phyloP scores from a whole-genome alignment of 2,329 filamentous ascomycete species.

The Beauveria sp. region DNA sequence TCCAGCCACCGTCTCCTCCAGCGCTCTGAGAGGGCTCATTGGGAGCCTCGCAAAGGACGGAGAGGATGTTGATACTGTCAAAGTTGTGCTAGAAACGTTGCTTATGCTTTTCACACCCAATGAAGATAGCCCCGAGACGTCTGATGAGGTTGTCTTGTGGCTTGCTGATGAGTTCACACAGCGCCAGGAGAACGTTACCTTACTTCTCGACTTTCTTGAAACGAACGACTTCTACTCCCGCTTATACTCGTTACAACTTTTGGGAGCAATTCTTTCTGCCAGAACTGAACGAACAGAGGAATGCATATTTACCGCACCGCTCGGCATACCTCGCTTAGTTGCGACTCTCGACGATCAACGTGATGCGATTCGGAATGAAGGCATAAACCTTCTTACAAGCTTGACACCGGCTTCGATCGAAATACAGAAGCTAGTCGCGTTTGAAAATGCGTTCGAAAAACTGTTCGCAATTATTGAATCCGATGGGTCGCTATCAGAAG shows the following conservation, averaged over 20 bases:
- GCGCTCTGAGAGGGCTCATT: slow-evolving; percentile 83
- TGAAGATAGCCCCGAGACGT: slow-evolving; percentile 74
- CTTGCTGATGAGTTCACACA: slow-evolving; percentile 97
- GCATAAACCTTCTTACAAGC: slow-evolving; percentile 76
- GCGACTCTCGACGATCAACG: slow-evolving; percentile 74
- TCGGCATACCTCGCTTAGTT: slow-evolving; percentile 82
- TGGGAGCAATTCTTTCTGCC: slow-evolving; percentile 77
- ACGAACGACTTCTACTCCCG: slow-evolving; percentile 82
- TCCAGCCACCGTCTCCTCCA: slow-evolving; percentile 90
- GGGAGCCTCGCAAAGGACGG: slow-evolving; percentile 76
- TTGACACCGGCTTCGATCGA: slow-evolving; percentile 81
- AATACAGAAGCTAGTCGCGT: slow-evolving; percentile 90
- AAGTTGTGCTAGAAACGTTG: slow-evolving; percentile 88
- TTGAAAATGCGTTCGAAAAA: slow-evolving; percentile 86
- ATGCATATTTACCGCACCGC: slow-evolving; percentile 80
- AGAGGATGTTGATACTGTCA: slow-evolving; percentile 93
- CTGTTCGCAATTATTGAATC: slow-evolving; percentile 73
- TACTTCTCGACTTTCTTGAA: slow-evolving; percentile 84
- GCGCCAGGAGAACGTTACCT: slow-evolving; percentile 90
- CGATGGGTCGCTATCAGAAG: slow-evolving; percentile 76
- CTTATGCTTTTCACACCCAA: slow-evolving; percentile 80
- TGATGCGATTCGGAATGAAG: slow-evolving; percentile 84
- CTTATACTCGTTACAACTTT: slow-evolving; percentile 82
- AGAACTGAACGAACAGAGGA: slow-evolving; percentile 89
- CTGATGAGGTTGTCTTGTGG: slow-evolving; percentile 93